phyloP scores from a whole-genome alignment of 106 monocot species.

The Acorus calamus region DNA sequence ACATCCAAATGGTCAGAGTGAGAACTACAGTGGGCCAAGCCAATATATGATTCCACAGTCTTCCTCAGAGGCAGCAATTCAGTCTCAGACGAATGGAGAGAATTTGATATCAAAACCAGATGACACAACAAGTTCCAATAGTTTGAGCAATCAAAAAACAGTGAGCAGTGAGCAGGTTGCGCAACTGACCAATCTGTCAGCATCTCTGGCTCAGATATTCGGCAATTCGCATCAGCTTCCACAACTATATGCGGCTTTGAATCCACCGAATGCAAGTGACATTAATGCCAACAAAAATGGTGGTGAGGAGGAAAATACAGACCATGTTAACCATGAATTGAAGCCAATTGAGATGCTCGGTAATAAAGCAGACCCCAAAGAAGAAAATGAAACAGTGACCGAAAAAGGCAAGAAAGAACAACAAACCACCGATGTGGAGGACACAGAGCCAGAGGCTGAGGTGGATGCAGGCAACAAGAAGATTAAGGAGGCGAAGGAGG shows the following conservation, averaged over 20 bases:
- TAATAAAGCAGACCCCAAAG: constrained; percentile 4
- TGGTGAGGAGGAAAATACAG: neutral
- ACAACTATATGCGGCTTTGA: constrained; percentile 34
- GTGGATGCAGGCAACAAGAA: constrained; percentile 35
- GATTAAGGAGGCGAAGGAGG: constrained; percentile 56
- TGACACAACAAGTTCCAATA: constrained; percentile 9
- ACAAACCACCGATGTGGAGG: constrained; percentile 7
- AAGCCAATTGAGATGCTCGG: constrained; percentile 2
- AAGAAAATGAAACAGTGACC: constrained; percentile 22
- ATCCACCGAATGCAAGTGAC: constrained; percentile 18
- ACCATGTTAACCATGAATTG: neutral
- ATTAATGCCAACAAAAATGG: neutral
- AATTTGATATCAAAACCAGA: constrained; percentile 4
- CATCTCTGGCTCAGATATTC: constrained; percentile 64
- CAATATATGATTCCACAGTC: neutral
- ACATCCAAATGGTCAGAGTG: too few relatives aligned
- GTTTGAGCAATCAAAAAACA: constrained; percentile 27
- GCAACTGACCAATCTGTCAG: constrained; percentile 68
- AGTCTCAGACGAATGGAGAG: neutral
- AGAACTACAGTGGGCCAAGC: neutral
- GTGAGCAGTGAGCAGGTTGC: constrained; percentile 62
- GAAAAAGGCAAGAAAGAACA: constrained; percentile 23
- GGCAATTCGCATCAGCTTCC: constrained; percentile 36
- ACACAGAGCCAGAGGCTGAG: constrained; percentile 20
- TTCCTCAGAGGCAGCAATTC: neutral